phyloP scores from a whole-genome alignment of 2,329 filamentous ascomycete genomes.

The Sarocladium brachiariae region DNA sequence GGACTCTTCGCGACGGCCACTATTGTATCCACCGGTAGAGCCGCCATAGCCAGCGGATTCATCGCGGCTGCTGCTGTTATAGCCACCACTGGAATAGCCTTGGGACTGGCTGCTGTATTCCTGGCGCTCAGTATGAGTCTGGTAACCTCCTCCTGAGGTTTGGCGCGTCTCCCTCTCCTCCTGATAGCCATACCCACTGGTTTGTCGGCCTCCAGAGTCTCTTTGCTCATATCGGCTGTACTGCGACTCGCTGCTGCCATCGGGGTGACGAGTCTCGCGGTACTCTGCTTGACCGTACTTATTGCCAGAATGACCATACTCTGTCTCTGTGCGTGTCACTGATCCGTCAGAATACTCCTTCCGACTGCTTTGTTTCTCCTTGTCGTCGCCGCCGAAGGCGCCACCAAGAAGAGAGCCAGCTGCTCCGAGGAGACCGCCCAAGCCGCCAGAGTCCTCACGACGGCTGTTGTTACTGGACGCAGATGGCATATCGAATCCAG shows the following conservation, averaged over 20 bases:
- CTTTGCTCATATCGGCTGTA: slow-evolving; percentile 58
- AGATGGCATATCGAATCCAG: slow-evolving; percentile 34
- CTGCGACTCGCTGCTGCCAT: slow-evolving; percentile 51
- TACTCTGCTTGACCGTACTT: slow-evolving; percentile 57
- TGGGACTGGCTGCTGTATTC: slow-evolving; percentile 32
- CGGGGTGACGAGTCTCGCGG: slow-evolving; percentile 49
- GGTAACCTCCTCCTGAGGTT: slow-evolving; percentile 34
- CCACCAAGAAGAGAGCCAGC: slow-evolving; percentile 61
- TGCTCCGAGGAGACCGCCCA: slow-evolving; percentile 65
- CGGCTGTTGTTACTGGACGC: slow-evolving; percentile 28
- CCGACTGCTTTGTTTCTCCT: slow-evolving; percentile 44
- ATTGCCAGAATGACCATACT: slow-evolving; percentile 52
- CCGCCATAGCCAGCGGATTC: slow-evolving; percentile 20
- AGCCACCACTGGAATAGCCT: slow-evolving; percentile 10
- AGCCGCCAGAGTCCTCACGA: slow-evolving; percentile 40
- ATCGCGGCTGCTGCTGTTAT: slow-evolving; percentile 17
- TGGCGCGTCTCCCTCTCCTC: slow-evolving; percentile 46
- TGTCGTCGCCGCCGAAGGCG: slow-evolving; percentile 48
- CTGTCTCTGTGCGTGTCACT: slow-evolving; percentile 52
- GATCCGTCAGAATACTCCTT: slow-evolving; percentile 53
- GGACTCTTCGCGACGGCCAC: slow-evolving; percentile 15
- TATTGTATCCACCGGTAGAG: slow-evolving; percentile 15
- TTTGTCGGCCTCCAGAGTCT: slow-evolving; percentile 28
- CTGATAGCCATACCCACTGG: slow-evolving; percentile 50
- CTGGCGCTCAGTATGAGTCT: slow-evolving; percentile 49